phyloP scores from a whole-genome alignment of 2,329 filamentous ascomycete genomes.

The Ophiostoma fasciatum region DNA sequence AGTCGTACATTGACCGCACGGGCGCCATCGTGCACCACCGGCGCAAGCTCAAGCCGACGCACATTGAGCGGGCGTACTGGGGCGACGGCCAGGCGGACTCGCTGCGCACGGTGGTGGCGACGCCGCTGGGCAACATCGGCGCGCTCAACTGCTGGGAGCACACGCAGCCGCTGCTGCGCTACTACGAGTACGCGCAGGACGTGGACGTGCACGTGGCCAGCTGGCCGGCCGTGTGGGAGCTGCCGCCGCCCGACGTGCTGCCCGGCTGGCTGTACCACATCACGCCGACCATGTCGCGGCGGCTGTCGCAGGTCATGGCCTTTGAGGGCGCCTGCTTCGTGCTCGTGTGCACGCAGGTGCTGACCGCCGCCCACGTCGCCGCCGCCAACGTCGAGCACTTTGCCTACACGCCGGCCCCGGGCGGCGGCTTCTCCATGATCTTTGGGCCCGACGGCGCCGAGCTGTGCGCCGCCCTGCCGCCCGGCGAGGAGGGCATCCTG shows the following conservation, averaged over 20 bases:
- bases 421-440: slow-evolving; percentile 13
- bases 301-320: slow-evolving; percentile 37
- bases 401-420: slow-evolving; percentile 9
- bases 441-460: slow-evolving; percentile 13
- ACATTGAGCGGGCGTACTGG: slow-evolving; percentile 36
- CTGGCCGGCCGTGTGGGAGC: slow-evolving; percentile 23
- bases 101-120: slow-evolving; percentile 25
- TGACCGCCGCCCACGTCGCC: slow-evolving; percentile 27
- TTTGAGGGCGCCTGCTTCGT: slow-evolving; percentile 42
- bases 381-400: slow-evolving; percentile 25
- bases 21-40: slow-evolving; percentile 20
- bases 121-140: slow-evolving; percentile 27
- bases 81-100: slow-evolving; percentile 27
- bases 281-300: slow-evolving; percentile 22
- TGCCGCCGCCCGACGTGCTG: slow-evolving; percentile 14
- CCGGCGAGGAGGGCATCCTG: slow-evolving; percentile 17
- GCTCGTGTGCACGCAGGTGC: slow-evolving; percentile 33
- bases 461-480: slow-evolving; percentile 9
- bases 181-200: slow-evolving; percentile 26
- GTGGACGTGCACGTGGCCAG: slow-evolving; percentile 32
- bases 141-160: slow-evolving; percentile 36
- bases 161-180: slow-evolving; percentile 33
- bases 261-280: slow-evolving; percentile 17
- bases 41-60: slow-evolving; percentile 37
- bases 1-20: slow-evolving; percentile 23